phyloP scores from a whole-genome alignment of 441 rosid species.

The Caryocar brasiliense region DNA sequence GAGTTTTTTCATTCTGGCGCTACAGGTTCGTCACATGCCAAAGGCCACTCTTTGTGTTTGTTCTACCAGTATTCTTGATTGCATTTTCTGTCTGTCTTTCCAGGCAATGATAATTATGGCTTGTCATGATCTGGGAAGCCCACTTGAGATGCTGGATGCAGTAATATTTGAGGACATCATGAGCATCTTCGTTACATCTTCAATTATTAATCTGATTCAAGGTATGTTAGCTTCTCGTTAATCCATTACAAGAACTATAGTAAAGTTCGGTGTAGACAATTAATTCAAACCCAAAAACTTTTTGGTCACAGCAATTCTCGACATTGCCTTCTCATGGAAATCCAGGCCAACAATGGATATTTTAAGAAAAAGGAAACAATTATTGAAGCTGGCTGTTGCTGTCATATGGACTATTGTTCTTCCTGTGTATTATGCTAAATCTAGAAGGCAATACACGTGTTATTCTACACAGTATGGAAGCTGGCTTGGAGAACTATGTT shows the following conservation, averaged over 20 bases:
- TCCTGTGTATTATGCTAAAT: constrained; percentile 62
- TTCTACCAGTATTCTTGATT: no score
- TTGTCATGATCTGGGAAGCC: constrained; percentile 89
- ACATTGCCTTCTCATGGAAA: constrained; percentile 83
- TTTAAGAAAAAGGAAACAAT: constrained; percentile 51
- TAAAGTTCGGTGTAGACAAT: no score
- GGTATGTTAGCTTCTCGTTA: constrained; percentile 29
- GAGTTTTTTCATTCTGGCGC: constrained; percentile 83
- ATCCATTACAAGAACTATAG: background rate
- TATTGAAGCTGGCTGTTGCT: constrained; percentile 62
- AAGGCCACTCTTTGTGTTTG: background rate
- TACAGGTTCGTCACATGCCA: constrained; percentile 53
- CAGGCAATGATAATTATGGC: constrained; percentile 96
- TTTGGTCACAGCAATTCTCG: constrained; percentile 66
- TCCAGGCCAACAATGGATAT: constrained; percentile 57
- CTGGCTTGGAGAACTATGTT: constrained; percentile 77
- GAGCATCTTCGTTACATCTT: constrained; percentile 90
- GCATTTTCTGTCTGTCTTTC: constrained; percentile 17
- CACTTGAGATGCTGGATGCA: constrained; percentile 66
- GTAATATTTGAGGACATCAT: constrained; percentile 72
- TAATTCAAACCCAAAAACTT: constrained; percentile 2
- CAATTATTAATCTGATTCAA: constrained; percentile 65
- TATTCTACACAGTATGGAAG: constrained; percentile 53
- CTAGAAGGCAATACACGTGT: constrained; percentile 78
- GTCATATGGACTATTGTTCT: constrained; percentile 77